phyloP scores from a whole-genome alignment of 2,329 filamentous ascomycete species.

The Aspergillus ibericus region DNA sequence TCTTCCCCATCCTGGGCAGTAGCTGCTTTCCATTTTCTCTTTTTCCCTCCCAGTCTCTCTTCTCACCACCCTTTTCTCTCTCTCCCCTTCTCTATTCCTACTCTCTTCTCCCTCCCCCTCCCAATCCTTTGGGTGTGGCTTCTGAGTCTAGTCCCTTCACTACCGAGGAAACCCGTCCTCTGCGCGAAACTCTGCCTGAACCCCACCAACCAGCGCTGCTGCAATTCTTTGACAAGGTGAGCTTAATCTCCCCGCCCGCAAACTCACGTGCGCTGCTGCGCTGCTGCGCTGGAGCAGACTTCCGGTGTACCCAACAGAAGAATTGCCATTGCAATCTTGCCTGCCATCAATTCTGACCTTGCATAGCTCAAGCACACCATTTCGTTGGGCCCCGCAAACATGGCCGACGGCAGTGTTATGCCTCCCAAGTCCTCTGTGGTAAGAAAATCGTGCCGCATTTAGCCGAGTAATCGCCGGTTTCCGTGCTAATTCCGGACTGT shows the following conservation, averaged over 20 bases:
- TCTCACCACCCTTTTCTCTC: slow-evolving; percentile 1
- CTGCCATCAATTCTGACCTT: background rate
- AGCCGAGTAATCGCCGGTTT: slow-evolving; percentile 1
- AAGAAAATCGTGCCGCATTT: slow-evolving; percentile 22
- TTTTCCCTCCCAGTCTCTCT: background rate
- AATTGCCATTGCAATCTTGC: background rate
- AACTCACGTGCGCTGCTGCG: slow-evolving; percentile 17
- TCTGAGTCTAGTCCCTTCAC: background rate
- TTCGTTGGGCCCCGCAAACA: slow-evolving; percentile 23
- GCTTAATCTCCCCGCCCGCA: slow-evolving; percentile 15
- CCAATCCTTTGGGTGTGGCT: background rate
- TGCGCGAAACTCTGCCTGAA: slow-evolving; percentile 1
- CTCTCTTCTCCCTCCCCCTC: slow-evolving; percentile 3
- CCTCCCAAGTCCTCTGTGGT: slow-evolving; percentile 43
- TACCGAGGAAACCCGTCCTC: background rate
- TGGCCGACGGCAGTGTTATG: slow-evolving; percentile 39
- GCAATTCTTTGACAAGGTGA: slow-evolving; percentile 10
- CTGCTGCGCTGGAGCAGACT: background rate
- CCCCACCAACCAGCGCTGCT: slow-evolving; percentile 4
- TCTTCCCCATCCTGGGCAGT: slow-evolving; percentile 1
- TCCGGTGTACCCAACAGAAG: background rate
- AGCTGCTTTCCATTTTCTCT: slow-evolving; percentile 4
- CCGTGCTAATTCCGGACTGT: slow-evolving; percentile 15
- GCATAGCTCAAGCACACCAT: slow-evolving; percentile 5
- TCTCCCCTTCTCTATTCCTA: slow-evolving; percentile 1